Conservation (phyloP, 805 yeast genomes). For the Cyberlindnera bimundalis region DNA sequence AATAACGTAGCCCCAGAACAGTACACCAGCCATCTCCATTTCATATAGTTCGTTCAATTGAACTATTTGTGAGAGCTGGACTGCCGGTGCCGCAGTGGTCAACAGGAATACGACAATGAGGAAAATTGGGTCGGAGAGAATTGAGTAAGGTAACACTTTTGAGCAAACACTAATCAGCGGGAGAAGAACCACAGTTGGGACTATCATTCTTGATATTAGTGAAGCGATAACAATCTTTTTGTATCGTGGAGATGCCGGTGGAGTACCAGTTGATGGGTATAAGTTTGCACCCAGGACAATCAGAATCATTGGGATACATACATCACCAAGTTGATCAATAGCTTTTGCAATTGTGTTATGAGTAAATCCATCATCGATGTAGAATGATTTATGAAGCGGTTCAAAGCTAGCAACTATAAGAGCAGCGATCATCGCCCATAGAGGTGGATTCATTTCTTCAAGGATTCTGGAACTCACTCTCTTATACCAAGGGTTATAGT, state of each 20-base stretch:
- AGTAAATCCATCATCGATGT: conserved; percentile 55
- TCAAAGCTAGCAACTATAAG: conserved; percentile 69
- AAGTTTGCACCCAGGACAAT: conserved; percentile 78
- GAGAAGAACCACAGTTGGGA: conserved; percentile 64
- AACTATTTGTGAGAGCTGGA: conserved; percentile 77
- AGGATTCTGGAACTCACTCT: conserved; percentile 26
- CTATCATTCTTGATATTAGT: conserved; percentile 70
- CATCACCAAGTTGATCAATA: conserved; percentile 63
- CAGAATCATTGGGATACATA: conserved; percentile 73
- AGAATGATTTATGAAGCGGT: conserved; percentile 51
- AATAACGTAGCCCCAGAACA: conserved; percentile 80
- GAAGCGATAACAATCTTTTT: conserved; percentile 65
- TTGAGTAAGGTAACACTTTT: conserved; percentile 60
- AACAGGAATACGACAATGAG: conserved; percentile 71
- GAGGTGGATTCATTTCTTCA: conserved; percentile 73
- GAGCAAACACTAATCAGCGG: conserved; percentile 66
- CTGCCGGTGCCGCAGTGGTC: conserved; percentile 80
- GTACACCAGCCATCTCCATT: conserved; percentile 77
- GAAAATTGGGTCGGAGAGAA: conserved; percentile 78
- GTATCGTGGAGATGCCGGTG: conserved; percentile 62
- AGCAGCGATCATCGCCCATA: conserved; percentile 70
- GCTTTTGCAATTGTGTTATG: conserved; percentile 65
- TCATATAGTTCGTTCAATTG: conserved; percentile 73
- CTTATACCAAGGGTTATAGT: background rate
- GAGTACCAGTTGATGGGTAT: conserved; percentile 63